Conservation (phyloP, 2,329 filamentous ascomycete genomes). For the Aspergillus jensenii region DNA sequence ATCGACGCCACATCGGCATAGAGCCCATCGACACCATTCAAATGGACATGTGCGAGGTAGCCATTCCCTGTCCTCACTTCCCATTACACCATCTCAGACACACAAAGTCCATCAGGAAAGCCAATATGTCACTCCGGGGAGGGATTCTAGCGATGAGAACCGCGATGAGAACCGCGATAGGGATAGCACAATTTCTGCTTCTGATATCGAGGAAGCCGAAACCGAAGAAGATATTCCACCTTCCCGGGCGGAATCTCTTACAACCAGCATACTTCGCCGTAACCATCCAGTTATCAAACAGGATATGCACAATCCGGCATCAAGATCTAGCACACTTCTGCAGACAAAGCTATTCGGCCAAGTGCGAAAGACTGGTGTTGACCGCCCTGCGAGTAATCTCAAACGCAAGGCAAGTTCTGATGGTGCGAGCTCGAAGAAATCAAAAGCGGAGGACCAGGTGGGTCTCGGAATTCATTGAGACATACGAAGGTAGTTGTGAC, state of each 20-base stretch:
- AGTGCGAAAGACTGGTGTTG: slow-evolving; percentile 56
- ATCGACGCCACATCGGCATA: slow-evolving; percentile 62
- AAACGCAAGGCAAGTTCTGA: slow-evolving; percentile 45
- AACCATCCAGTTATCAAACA: slow-evolving; percentile 46
- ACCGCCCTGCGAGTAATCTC: slow-evolving; percentile 27
- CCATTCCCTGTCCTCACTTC: slow-evolving; percentile 82
- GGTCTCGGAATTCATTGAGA: slow-evolving; percentile 56
- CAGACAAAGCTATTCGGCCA: slow-evolving; percentile 65
- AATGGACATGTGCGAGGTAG: slow-evolving; percentile 69
- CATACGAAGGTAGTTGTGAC: slow-evolving; percentile 20
- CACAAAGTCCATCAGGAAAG: slow-evolving; percentile 51
- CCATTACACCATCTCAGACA: slow-evolving; percentile 67
- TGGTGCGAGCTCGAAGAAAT: slow-evolving; percentile 49
- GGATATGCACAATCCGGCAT: slow-evolving; percentile 37
- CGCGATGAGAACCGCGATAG: slow-evolving; percentile 66
- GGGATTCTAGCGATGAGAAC: slow-evolving; percentile 50
- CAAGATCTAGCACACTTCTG: slow-evolving; percentile 48
- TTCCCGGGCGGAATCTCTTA: slow-evolving; percentile 75
- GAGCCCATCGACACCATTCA: slow-evolving; percentile 51
- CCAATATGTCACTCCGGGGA: slow-evolving; percentile 60
- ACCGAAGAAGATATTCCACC: slow-evolving; percentile 67
- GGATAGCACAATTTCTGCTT: slow-evolving; percentile 81
- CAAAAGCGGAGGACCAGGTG: slow-evolving; percentile 49
- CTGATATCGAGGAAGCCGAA: slow-evolving; percentile 52
- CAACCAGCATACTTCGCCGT: slow-evolving; percentile 70